Evolutionary conservation across 805 yeast genomes (phyloP).

Genomic region (Danielozyma ontarioensis): DNA sequence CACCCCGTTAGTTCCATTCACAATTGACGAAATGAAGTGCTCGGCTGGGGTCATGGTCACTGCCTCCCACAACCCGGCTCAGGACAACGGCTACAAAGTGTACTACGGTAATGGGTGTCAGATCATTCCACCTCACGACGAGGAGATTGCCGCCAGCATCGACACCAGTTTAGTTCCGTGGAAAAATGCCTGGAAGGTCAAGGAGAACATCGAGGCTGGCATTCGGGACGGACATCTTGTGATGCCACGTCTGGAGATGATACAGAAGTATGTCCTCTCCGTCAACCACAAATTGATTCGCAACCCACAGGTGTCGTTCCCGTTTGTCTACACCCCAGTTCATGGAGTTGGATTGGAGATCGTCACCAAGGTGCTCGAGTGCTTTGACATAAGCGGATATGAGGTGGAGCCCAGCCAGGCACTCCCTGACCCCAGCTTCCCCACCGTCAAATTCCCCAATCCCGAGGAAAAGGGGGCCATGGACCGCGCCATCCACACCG

Average conservation of each 20-base stretch:
- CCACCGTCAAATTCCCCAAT: slow-evolving; percentile 86
- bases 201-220: slow-evolving; percentile 27
- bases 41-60: slow-evolving; percentile 90
- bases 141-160: slow-evolving; percentile 62
- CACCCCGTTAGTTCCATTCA: slow-evolving; percentile 91
- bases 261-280: slow-evolving; percentile 35
- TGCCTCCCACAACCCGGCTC: slow-evolving; percentile 81
- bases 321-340: slow-evolving; percentile 86
- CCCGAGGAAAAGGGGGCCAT: slow-evolving; percentile 96
- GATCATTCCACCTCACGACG: slow-evolving; percentile 89
- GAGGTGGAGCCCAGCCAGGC: slow-evolving; percentile 59
- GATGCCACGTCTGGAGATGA: slow-evolving; percentile 38
- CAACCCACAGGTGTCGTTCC: slow-evolving; percentile 20
- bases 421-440: slow-evolving; percentile 76
- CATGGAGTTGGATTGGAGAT: slow-evolving; percentile 87
- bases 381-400: slow-evolving; percentile 26
- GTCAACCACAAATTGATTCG: slow-evolving; percentile 26
- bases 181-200: slow-evolving; percentile 39
- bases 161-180: slow-evolving; percentile 58
- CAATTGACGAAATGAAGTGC: slow-evolving; percentile 58
- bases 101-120: slow-evolving; percentile 94
- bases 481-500: slow-evolving; percentile 59
- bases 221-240: slow-evolving; percentile 21
- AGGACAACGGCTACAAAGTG: slow-evolving; percentile 92
- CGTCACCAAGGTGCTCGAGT: slow-evolving; percentile 37